These are phyloP conservation scores for Suillus subaureus DNA, from an alignment of 768 basidiomycete species.

Conservation along the genomic window DNA sequence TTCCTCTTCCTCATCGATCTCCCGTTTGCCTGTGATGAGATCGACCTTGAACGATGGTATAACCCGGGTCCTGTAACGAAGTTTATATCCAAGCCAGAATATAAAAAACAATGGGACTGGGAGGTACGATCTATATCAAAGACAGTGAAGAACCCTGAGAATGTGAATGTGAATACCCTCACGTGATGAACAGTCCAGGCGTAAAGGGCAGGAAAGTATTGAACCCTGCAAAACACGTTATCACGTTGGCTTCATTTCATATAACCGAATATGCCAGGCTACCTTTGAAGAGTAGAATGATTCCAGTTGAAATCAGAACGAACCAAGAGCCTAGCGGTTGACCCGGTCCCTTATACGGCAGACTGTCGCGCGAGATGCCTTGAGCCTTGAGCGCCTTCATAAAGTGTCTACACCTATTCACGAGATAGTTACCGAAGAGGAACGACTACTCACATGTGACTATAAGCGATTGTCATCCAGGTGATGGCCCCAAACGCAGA, in stretches of 20 bases:
- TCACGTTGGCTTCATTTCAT: conserved; percentile 39
- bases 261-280: conserved; percentile 43
- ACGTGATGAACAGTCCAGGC: conserved; percentile 62
- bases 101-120: conserved; percentile 36
- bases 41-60: conserved; percentile 55
- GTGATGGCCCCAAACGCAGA: conserved; percentile 44
- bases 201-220: conserved; percentile 48
- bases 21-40: conserved; percentile 57
- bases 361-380: conserved; percentile 42
- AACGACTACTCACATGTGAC: conserved; percentile 54
- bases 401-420: conserved; percentile 41
- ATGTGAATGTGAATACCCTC: conserved; percentile 22
- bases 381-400: conserved; percentile 49
- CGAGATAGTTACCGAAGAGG: conserved; percentile 17
- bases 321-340: conserved; percentile 67
- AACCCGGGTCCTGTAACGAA: conserved; percentile 35
- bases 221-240: conserved; percentile 29
- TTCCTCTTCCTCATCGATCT: conserved; percentile 66
- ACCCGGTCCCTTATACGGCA: conserved; percentile 61
- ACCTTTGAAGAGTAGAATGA: conserved; percentile 66
- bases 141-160: neutral
- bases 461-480: conserved; percentile 51
- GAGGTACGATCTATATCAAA: conserved; percentile 27
- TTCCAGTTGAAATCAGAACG: conserved; percentile 51
- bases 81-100: conserved; percentile 40